Evolutionary conservation across 1,284 basidiomycete species (phyloP), one percentile per base, ranked within the genome.

Genomic region (Marasmius tenuissimus): DNA sequence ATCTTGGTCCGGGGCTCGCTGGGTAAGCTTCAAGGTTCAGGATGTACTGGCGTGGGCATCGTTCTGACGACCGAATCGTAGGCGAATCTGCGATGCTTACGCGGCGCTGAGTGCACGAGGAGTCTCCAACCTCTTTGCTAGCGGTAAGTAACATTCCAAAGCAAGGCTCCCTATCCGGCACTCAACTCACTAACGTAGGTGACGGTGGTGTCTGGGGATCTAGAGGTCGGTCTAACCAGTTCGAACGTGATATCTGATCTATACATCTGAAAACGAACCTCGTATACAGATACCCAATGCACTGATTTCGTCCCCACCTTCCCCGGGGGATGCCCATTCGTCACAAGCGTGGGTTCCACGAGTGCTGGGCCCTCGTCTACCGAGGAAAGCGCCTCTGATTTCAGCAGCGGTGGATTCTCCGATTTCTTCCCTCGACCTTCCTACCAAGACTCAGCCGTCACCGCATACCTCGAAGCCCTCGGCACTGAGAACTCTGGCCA

Each of bases 291-390:
- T 20, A 47, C 16, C 57, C 45, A 51, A 57, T 69, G 63, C 33
- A 59, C 58, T 14, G 69, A 48, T 20, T 81, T 82, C 69, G 58
- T 80, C 37, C 77, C 78, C 5, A 68, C 69, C 2, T 71, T 71
- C 69, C 70, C 70, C n/a, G 70, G 74, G 9, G 68, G 72, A 3
- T 82, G 80, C 65, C 80, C 80, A 2, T 81, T 66, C 60, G 64
- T 73, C 57, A 75, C 73, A n/a, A 65, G 71, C 20, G 74, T 75
- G 38, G 74, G 74, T 18, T 72, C 68, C 2, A 74, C 73, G 3
- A 40, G 34, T 16, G 37, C 18, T 18, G 39, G 37, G 9, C 11
- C 55, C 4, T 33, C 55, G 34, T 3, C 66, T 67, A 6, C 65
- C 42, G 65, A 66, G 11, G 69, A 72, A 63, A 62, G 66, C 45